phyloP scores from a whole-genome alignment of 2,329 filamentous ascomycete species.

The Trichophaea hybrida region DNA sequence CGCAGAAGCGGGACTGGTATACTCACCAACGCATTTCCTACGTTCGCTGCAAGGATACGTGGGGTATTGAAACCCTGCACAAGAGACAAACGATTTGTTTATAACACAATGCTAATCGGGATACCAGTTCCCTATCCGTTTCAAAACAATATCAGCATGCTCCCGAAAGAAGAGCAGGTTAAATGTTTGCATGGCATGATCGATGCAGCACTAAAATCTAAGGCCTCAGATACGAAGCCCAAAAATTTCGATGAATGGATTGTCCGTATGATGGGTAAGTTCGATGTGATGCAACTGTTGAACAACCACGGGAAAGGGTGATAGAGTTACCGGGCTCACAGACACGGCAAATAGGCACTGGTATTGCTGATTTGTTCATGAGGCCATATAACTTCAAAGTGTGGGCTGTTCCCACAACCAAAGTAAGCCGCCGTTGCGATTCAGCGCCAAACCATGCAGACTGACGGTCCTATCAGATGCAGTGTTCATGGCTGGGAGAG shows the following conservation, averaged over 20 bases:
- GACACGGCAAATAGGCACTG: conserved; percentile 34
- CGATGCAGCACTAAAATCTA: conserved; percentile 75
- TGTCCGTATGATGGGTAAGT: conserved; percentile 63
- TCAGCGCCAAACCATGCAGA: not conserved
- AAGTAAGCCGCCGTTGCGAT: conserved; percentile 44
- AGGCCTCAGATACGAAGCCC: conserved; percentile 79
- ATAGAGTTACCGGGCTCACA: not conserved
- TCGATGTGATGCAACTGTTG: not conserved
- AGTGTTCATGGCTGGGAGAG: conserved; percentile 96
- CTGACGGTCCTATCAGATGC: conserved; percentile 52
- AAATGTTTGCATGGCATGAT: conserved; percentile 90
- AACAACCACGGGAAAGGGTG: not conserved
- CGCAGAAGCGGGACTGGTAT: conserved; percentile 90
- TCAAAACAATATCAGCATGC: conserved; percentile 99
- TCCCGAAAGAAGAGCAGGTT: conserved; percentile 94
- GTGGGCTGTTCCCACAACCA: conserved; percentile 94
- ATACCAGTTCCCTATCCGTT: conserved; percentile 77
- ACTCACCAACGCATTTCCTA: conserved; percentile 97
- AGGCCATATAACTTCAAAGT: conserved; percentile 99
- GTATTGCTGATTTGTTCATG: conserved; percentile 94
- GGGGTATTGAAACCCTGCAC: conserved; percentile 36
- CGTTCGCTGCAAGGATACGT: conserved; percentile 87
- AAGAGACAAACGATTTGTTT: not conserved
- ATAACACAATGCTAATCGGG: conserved; percentile 5
- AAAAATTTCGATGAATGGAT: conserved; percentile 99